Evolutionary conservation across 306 rosid species (phyloP), one percentile per base, ranked within the genome.

Genomic region (Cicer yamashitae): DNA sequence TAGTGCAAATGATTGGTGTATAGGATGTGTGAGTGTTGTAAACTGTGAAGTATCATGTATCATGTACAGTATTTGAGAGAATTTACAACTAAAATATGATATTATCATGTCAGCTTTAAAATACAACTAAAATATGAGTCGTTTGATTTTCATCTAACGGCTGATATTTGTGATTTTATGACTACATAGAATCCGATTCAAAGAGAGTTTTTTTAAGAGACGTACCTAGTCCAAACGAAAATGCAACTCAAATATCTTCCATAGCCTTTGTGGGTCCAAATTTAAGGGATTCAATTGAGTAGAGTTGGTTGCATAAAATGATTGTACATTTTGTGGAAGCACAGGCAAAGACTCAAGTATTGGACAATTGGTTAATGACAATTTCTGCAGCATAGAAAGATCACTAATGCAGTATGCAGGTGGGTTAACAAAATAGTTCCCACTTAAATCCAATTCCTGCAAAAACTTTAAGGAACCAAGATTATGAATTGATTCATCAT

Each of bases 311-410:
- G 68, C 2, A 45, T 10, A 30, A 15, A 59, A 45, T 34, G 37
- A 44, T 25, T 58, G 68, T 30, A 25, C 17, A 44, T 59, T 59
- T 73, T 67, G 58, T 25, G 77, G 77, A 45, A 73, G 77, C 57
- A 25, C 10, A 43, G 77, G 69, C 59, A 73, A 44, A 8, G 58
- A 45, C 54, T 73, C 47, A 73, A 73, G 77, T 6, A 7, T 58
- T 8, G 58, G 37, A 18, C 57, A 58, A 73, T 59, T 9, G n/a
- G 30, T n/a, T 1, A 73, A 58, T 14, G 59, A 44, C 77, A 73
- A 59, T 5, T 9, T 73, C 77, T 73, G 30, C 69, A 73, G 4
- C 17, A 10, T 44, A 34, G 14, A 34, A 41, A 73, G 77, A 30
- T 59, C 59, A 45, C 15, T 73, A 44, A 59, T 58, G 69, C 77